A percentile compares a stretch with the other conserved stretches of the same genome.
Evolutionary conservation across 2,329 filamentous ascomycete genomes (phyloP).

Genomic region (Hypoxylon sp.): DNA sequence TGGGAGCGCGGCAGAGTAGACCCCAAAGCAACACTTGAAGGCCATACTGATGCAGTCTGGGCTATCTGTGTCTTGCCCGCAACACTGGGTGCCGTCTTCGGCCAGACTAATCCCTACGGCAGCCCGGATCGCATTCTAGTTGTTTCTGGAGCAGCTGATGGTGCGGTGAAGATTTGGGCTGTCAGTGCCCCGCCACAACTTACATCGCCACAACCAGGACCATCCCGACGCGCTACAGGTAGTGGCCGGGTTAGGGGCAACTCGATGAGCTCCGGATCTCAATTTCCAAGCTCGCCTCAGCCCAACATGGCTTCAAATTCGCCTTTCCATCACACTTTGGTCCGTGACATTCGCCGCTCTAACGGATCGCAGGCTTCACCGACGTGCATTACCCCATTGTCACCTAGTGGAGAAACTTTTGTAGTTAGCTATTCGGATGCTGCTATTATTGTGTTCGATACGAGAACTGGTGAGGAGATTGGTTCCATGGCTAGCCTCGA

Average conservation of each 20-base stretch:
- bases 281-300: conserved; percentile 91
- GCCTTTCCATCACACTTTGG: conserved; percentile 87
- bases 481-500: conserved; percentile 94
- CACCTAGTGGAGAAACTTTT: conserved; percentile 85
- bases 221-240: conserved; percentile 69
- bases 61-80: conserved; percentile 91
- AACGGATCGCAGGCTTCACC: conserved; percentile 79
- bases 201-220: conserved; percentile 81
- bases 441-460: conserved; percentile 92
- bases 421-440: conserved; percentile 95
- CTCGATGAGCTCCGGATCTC: conserved; percentile 94
- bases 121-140: conserved; percentile 88
- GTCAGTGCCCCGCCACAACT: conserved; percentile 91
- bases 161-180: conserved; percentile 93
- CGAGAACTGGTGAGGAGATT: conserved; percentile 89
- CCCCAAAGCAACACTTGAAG: conserved; percentile 93
- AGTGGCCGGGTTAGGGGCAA: conserved; percentile 87
- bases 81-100: conserved; percentile 85
- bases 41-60: conserved; percentile 97
- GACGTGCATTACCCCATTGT: conserved; percentile 93
- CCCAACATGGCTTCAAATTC: conserved; percentile 87
- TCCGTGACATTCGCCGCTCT: conserved; percentile 85
- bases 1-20: conserved; percentile 97
- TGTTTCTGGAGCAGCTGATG: conserved; percentile 93
- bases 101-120: conserved; percentile 80